Base-by-base conservation (phyloP, 768 basidiomycete genomes). In the Lactifluus echinatus region DNA sequence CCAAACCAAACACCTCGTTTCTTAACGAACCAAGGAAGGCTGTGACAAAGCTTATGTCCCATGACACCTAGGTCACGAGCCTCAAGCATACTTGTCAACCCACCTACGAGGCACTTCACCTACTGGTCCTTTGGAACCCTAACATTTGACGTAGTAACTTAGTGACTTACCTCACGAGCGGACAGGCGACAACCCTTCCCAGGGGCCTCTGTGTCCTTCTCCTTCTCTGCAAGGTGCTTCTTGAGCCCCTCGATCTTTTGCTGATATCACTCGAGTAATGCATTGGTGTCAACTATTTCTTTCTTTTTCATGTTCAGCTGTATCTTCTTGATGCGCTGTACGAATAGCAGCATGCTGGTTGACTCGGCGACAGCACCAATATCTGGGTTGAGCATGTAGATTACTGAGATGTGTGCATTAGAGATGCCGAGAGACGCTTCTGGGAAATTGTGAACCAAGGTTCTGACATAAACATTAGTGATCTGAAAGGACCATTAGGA, bases 371-470 rank as follows among this genome's bases (percentile, higher is more conserved):
- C 76, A 17, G 93, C 93, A 46, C 74, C 71, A 2, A 76, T 69
- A 49, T 93, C 89, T 0, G 95, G 93, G 65, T 94, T 95, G 67
- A 98, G 81, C 0, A 96, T 98, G 69, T 93, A 96, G 51, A 98
- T 87, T 15, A 99, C 94, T 40, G 90, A 93, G 52, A 99, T 94
- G 8, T 93, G 84, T 60, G 93, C 92, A 10, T 92, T 79, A 2
- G 87, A 78, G 1, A 96, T 90, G 8, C 87, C 83, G 8, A 97
- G 73, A 0, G 85, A 85, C 21, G 87, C 85, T 53, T 87, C 84
- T 4, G 91, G 85, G 71, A 87, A 97, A 0, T 79, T 75, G 60
- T 84, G 79, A 14, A 89, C 85, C 12, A 97, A 80, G 0, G 84
- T 77, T 69, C 91, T 92, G 66, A 1, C 43, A 28, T 89, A 17